Conservation (phyloP, 73 alveolate species). For the Stentor coeruleus region DNA sequence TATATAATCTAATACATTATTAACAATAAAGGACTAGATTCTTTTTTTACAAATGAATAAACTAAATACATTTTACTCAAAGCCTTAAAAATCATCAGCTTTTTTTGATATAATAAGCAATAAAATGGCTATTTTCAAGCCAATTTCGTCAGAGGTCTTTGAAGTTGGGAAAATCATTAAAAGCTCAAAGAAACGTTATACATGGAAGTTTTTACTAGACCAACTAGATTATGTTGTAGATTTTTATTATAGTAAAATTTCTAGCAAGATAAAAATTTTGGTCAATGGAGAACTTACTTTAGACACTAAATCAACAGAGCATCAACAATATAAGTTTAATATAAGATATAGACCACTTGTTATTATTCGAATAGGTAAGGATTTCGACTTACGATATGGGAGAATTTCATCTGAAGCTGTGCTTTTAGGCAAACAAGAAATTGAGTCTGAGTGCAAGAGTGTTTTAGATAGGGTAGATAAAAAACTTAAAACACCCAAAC, state of each 20-base stretch:
- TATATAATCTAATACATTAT: too few relatives aligned
- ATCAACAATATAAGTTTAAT: neutral
- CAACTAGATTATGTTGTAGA: neutral
- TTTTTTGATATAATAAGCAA: too few relatives aligned
- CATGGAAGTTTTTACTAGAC: neutral
- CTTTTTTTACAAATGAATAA: too few relatives aligned
- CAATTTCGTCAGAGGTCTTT: neutral
- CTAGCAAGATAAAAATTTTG: neutral
- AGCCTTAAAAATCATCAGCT: too few relatives aligned
- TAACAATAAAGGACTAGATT: too few relatives aligned
- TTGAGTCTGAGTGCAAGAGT: too few relatives aligned
- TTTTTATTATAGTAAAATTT: neutral
- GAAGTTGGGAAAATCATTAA: neutral
- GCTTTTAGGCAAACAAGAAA: neutral
- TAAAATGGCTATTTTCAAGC: neutral
- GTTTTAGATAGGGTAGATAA: too few relatives aligned
- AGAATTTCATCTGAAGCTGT: neutral
- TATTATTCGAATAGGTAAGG: neutral
- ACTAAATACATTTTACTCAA: too few relatives aligned
- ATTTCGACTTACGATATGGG: neutral
- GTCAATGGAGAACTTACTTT: neutral
- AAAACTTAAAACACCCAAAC: neutral
- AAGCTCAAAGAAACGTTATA: neutral
- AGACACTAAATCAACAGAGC: neutral
- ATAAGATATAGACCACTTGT: neutral